These are phyloP conservation scores for Trichoderma atroviride DNA, from an alignment of 2,329 filamentous ascomycete species.

Conservation along the genomic window DNA sequence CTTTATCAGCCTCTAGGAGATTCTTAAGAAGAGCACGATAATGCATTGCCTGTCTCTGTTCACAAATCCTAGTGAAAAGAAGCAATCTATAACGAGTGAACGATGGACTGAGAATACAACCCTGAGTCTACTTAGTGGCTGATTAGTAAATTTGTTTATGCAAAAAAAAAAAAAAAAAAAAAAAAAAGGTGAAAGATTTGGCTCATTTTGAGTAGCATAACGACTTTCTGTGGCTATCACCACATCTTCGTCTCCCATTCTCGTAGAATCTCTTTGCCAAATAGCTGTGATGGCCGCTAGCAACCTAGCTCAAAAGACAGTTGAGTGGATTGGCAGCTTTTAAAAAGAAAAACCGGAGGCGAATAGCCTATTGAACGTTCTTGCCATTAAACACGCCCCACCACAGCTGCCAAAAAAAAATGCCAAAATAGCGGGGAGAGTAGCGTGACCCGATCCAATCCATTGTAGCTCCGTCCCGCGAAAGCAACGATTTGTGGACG, in stretches of 20 bases:
- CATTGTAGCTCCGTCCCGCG: not conserved
- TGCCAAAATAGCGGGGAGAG: conserved; percentile 7
- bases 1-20: too few relatives aligned
- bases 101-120: not conserved
- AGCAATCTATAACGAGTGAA: not conserved
- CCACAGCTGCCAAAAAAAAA: not conserved
- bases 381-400: not conserved
- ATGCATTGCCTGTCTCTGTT: too few relatives aligned
- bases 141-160: too few relatives aligned
- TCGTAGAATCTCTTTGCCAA: not conserved
- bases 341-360: not conserved
- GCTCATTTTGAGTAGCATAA: not conserved
- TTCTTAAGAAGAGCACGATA: too few relatives aligned
- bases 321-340: not conserved
- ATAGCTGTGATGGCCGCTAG: not conserved
- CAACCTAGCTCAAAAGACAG: not conserved
- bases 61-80: too few relatives aligned
- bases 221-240: not conserved
- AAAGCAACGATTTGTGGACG: conserved; percentile 3
- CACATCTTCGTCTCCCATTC: not conserved
- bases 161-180: too few relatives aligned
- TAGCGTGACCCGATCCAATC: conserved; percentile 9
- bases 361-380: not conserved
- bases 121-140: not conserved
- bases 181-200: too few relatives aligned